Conservation (phyloP, 179 eudicot genomes). For the Gypsophila paniculata region DNA sequence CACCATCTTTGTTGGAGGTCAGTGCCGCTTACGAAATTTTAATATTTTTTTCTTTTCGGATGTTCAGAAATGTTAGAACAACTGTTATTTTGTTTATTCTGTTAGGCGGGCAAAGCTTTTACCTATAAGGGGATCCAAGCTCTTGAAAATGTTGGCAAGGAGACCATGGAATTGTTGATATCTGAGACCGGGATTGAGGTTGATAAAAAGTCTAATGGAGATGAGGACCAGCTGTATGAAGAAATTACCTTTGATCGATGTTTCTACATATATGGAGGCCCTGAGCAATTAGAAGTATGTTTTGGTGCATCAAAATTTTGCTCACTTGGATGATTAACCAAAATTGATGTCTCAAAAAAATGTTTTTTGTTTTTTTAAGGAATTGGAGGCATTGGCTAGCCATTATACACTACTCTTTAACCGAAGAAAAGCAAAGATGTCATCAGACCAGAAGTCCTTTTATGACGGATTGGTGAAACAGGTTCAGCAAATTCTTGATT, state of each 20-base stretch:
- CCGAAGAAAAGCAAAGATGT: slow-evolving; percentile 73
- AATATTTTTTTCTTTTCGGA: background rate
- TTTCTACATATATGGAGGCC: slow-evolving; percentile 98
- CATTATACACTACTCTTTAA: slow-evolving; percentile 79
- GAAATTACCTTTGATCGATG: slow-evolving; percentile 91
- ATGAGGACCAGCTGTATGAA: slow-evolving; percentile 71
- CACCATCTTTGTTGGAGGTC: slow-evolving; percentile 81
- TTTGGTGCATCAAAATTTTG: slow-evolving; percentile 9
- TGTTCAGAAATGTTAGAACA: background rate
- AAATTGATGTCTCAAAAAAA: background rate
- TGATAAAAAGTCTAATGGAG: slow-evolving; percentile 49
- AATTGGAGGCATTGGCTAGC: slow-evolving; percentile 85
- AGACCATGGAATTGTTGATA: slow-evolving; percentile 88
- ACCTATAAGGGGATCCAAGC: slow-evolving; percentile 88
- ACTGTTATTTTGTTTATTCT: slow-evolving; percentile 11
- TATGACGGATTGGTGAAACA: slow-evolving; percentile 81
- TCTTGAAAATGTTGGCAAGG: slow-evolving; percentile 93
- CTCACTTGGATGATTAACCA: background rate
- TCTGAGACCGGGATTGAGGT: slow-evolving; percentile 75
- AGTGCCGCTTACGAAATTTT: slow-evolving; percentile 11
- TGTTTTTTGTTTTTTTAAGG: slow-evolving; percentile 42
- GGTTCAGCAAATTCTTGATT: slow-evolving; percentile 77
- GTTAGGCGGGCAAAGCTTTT: slow-evolving; percentile 85
- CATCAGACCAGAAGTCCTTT: slow-evolving; percentile 64
- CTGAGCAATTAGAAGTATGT: slow-evolving; percentile 86